These are phyloP conservation scores for Caloboletus firmus DNA, from an alignment of 1,284 basidiomycete species.

Conservation along the genomic window DNA sequence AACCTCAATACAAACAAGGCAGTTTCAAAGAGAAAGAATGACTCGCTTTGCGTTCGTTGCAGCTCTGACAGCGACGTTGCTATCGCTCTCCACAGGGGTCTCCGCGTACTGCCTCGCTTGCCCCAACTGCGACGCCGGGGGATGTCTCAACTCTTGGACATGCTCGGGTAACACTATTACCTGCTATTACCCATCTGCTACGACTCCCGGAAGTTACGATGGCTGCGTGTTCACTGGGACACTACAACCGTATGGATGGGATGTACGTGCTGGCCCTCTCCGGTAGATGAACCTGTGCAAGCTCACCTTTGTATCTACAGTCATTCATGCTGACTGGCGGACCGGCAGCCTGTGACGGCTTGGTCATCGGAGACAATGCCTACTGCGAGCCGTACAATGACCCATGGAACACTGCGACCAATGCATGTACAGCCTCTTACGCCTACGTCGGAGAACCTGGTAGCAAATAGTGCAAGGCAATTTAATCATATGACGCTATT, in stretches of 20 bases:
- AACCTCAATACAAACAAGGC: neutral
- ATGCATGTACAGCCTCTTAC: constrained; percentile 7
- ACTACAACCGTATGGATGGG: neutral
- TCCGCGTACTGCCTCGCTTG: constrained; percentile 1
- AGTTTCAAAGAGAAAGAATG: neutral
- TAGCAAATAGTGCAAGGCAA: neutral
- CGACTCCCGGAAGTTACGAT: neutral
- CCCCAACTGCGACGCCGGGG: neutral
- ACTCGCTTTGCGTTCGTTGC: neutral
- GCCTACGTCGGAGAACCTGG: constrained; percentile 6
- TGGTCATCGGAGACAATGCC: constrained; percentile 1
- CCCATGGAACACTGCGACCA: constrained; percentile 1
- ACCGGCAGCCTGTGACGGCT: neutral
- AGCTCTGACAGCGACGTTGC: neutral
- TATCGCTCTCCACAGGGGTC: neutral
- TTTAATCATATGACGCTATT: neutral
- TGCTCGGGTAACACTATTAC: constrained; percentile 1
- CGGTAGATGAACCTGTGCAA: too few relatives aligned
- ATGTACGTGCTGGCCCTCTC: neutral
- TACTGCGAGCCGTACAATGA: constrained; percentile 6
- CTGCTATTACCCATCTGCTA: constrained; percentile 8
- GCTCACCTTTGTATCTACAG: neutral
- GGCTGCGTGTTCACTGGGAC: constrained; percentile 4
- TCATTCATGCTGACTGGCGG: neutral
- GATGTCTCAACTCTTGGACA: constrained; percentile 7